These are phyloP conservation scores for Rhynchospora tenuis DNA, from an alignment of 176 grass and related monocot genomes.

Conservation along the genomic window DNA sequence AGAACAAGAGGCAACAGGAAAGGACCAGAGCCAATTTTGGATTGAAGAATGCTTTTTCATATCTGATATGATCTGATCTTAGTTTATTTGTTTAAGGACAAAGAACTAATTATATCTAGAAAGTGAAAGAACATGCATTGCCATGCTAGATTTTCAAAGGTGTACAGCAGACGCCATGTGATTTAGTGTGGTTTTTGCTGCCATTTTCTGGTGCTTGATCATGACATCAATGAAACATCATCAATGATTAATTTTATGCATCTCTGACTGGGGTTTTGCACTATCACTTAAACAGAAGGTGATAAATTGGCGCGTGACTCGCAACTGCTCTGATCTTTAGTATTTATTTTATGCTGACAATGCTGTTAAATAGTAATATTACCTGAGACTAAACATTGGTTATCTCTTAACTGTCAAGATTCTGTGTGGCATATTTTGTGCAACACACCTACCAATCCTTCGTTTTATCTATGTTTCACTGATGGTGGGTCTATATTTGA, in stretches of 20 bases:
- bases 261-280: neutral
- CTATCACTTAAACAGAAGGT: neutral
- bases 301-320: neutral
- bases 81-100: neutral
- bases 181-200: constrained; percentile 19
- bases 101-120: neutral
- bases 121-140: neutral
- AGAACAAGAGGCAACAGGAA: neutral
- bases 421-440: neutral
- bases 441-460: neutral
- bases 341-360: neutral
- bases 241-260: neutral
- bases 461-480: neutral
- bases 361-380: neutral
- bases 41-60: neutral
- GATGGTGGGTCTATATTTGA: too few species aligned
- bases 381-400: neutral
- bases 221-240: constrained; percentile 18
- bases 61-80: neutral
- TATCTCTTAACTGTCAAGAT: neutral
- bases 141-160: constrained; percentile 10
- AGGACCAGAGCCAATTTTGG: neutral
- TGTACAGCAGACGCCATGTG: constrained; percentile 6
- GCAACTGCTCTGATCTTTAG: constrained; percentile 3
- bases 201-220: constrained; percentile 3